Percentiles rank a stretch among this genome's conserved stretches.
phyloP scores from a whole-genome alignment of 1,284 basidiomycete genomes.

The Sporisorium sorghi region DNA sequence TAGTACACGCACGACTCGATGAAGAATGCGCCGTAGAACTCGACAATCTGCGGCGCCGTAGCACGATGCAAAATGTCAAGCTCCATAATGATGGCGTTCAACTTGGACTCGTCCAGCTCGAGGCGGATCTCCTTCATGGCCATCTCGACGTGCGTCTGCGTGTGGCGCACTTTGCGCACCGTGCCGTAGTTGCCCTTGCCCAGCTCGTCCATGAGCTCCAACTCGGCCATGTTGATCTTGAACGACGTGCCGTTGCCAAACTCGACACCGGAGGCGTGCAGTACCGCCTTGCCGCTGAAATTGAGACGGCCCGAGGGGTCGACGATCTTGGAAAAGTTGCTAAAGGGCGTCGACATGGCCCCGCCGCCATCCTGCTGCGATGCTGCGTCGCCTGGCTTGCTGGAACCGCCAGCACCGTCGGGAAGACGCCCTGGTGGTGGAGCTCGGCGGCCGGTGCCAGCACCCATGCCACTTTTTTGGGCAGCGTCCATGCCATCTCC shows the following conservation, averaged over 20 bases:
- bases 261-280: constrained; percentile 92
- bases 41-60: constrained; percentile 89
- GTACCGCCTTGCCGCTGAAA: constrained; percentile 90
- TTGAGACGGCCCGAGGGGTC: constrained; percentile 94
- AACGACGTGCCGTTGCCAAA: constrained; percentile 93
- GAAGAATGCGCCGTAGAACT: constrained; percentile 99
- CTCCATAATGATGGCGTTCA: constrained; percentile 98
- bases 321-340: constrained; percentile 94
- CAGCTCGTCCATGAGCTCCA: constrained; percentile 85
- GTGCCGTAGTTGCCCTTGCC: constrained; percentile 97
- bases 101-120: constrained; percentile 92
- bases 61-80: constrained; percentile 96
- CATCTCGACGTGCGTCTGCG: constrained; percentile 93
- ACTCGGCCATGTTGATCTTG: constrained; percentile 94
- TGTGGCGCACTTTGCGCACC: constrained; percentile 93
- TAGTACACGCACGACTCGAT: constrained; percentile 99
- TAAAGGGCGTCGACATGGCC: constrained; percentile 82
- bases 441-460: constrained; percentile 77
- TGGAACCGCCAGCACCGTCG: constrained; percentile 60
- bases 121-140: constrained; percentile 99
- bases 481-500: constrained; percentile 20
- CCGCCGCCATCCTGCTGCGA: constrained; percentile 51
- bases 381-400: constrained; percentile 13
- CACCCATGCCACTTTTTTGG: constrained; percentile 42
- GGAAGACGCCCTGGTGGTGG: constrained; percentile 70